Evolutionary conservation across 73 alveolate genomes (phyloP).

Genomic region (Effrenium voratum): DNA sequence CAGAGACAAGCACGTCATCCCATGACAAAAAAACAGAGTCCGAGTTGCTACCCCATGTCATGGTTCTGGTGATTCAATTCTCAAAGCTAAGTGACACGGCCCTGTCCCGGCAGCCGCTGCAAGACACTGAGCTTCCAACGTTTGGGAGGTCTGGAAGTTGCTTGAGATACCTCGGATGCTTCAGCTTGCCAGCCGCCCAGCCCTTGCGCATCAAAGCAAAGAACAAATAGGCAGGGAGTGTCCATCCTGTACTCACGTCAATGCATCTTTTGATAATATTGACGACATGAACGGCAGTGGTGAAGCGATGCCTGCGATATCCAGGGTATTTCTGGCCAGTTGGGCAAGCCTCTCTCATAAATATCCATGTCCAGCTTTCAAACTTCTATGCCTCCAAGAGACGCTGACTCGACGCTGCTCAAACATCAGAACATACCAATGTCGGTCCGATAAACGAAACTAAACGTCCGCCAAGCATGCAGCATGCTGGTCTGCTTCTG

Average conservation of each 20-base stretch:
- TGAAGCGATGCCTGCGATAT: too few species aligned
- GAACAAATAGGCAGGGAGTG: background rate
- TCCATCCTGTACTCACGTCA: background rate
- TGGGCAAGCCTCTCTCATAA: too few species aligned
- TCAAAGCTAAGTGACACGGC: too few species aligned
- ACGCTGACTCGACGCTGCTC: too few species aligned
- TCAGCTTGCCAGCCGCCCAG: background rate
- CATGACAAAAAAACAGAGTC: background rate
- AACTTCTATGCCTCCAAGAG: too few species aligned
- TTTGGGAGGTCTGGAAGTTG: slow-evolving; percentile 89
- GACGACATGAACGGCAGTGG: background rate
- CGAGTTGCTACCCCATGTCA: background rate
- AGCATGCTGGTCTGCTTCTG: too few species aligned
- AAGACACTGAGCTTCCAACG: background rate
- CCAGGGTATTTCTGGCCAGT: too few species aligned
- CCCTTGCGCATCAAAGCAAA: background rate
- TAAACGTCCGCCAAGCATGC: too few species aligned
- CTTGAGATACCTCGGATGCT: slow-evolving; percentile 32
- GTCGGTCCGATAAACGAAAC: too few species aligned
- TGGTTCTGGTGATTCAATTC: background rate
- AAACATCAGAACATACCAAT: too few species aligned
- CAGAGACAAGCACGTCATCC: background rate
- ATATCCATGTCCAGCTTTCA: too few species aligned
- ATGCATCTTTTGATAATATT: background rate
- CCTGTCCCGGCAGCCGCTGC: background rate